A percentile compares a stretch with the other conserved stretches of the same genome.
phyloP scores from a whole-genome alignment of 495 filamentous ascomycete species.

The Aspergillus taichungensis region DNA sequence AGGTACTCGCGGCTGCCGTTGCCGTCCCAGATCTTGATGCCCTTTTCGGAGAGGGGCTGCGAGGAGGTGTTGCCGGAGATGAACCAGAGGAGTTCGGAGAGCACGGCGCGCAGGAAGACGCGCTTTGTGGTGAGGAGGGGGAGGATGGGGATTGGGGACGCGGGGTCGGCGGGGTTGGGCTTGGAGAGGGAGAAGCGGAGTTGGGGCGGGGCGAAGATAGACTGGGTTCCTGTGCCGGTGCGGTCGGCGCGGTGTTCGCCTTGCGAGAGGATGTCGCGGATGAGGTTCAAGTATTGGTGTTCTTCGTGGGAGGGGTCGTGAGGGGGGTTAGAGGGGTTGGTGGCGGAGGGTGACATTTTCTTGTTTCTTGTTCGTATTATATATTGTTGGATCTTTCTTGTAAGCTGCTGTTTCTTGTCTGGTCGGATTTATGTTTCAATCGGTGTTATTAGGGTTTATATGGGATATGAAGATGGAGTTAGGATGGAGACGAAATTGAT shows the following conservation, averaged over 20 bases:
- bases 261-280: conserved; percentile 61
- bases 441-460: background rate
- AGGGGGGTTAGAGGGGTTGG: conserved; percentile 12
- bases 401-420: too few species aligned
- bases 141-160: conserved; percentile 48
- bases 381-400: background rate
- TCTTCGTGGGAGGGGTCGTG: conserved; percentile 50
- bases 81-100: conserved; percentile 97
- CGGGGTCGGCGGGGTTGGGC: conserved; percentile 30
- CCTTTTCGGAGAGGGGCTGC: conserved; percentile 57
- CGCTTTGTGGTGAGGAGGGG: conserved; percentile 95
- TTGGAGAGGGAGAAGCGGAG: conserved; percentile 77
- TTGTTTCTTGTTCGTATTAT: background rate
- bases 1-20: conserved; percentile 87
- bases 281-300: conserved; percentile 67
- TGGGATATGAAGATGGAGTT: background rate
- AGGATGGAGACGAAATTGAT: background rate
- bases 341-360: conserved; percentile 7
- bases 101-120: conserved; percentile 83
- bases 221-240: conserved; percentile 86
- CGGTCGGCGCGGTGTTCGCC: conserved; percentile 80
- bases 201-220: conserved; percentile 77
- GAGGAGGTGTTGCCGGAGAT: conserved; percentile 76
- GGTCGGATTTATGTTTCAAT: too few species aligned
- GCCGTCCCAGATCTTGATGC: conserved; percentile 96